Evolutionary conservation across 495 filamentous ascomycete species (phyloP).

Genomic region (Tuber indicum): DNA sequence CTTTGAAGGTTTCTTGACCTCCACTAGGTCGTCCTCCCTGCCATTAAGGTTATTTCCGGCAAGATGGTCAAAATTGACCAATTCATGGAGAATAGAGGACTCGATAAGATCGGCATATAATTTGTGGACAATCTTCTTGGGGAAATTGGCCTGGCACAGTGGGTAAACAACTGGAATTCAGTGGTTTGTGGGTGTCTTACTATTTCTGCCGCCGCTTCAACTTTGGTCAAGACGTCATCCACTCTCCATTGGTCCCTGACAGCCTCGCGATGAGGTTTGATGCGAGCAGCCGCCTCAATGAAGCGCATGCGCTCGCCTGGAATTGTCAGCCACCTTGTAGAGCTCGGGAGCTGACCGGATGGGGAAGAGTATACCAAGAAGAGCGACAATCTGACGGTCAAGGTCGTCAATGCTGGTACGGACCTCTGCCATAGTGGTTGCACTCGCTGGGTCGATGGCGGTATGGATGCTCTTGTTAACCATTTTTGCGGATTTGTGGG

Average conservation of each 20-base stretch:
- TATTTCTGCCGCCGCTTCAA: conserved; percentile 21
- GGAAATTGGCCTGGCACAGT: conserved; percentile 30
- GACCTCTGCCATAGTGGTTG: conserved; percentile 37
- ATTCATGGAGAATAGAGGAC: conserved; percentile 38
- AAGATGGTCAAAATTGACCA: conserved; percentile 26
- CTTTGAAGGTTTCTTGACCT: not conserved
- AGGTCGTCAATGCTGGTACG: conserved; percentile 37
- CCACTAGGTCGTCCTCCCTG: not conserved
- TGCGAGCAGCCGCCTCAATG: conserved; percentile 41
- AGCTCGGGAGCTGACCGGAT: too few relatives aligned
- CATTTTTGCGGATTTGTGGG: not conserved
- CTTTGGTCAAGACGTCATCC: conserved; percentile 38
- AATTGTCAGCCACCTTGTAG: conserved; percentile 3
- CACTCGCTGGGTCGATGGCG: conserved; percentile 18
- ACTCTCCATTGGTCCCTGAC: conserved; percentile 41
- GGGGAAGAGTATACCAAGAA: conserved; percentile 25
- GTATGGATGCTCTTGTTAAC: conserved; percentile 4
- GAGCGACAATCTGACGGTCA: conserved; percentile 37
- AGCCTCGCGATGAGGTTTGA: conserved; percentile 31
- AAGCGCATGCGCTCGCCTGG: conserved; percentile 39
- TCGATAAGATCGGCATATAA: conserved; percentile 40
- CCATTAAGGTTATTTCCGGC: not conserved
- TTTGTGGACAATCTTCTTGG: conserved; percentile 20
- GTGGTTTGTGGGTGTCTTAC: conserved; percentile 3
- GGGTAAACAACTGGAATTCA: not conserved